Evolutionary conservation across 768 basidiomycete species (phyloP).

Genomic region (button mushroom (Agaricus bisporus)): DNA sequence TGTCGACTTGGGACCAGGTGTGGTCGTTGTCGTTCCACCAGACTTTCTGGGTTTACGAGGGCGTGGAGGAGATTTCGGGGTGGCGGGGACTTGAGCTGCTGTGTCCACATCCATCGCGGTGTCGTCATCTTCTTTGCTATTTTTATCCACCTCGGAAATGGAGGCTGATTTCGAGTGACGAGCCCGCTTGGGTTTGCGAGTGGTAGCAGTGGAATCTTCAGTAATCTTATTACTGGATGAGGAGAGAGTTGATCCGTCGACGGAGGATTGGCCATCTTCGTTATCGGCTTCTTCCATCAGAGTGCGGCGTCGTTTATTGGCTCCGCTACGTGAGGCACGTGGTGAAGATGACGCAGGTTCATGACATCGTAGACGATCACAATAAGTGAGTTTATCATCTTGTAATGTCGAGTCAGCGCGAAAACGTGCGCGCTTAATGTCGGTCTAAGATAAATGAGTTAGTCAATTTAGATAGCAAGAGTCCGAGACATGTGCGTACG

Average conservation of each 20-base stretch:
- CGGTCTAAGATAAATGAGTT: conserved; percentile 39
- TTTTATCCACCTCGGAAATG: neutral
- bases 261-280: conserved; percentile 9
- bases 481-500: conserved; percentile 31
- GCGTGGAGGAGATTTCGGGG: conserved; percentile 10
- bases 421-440: conserved; percentile 71
- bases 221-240: conserved; percentile 7
- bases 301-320: conserved; percentile 22
- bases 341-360: conserved; percentile 26
- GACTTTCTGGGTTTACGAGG: conserved; percentile 9
- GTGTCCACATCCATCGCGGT: conserved; percentile 8
- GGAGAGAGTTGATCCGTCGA: conserved; percentile 1
- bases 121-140: conserved; percentile 3
- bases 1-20: conserved; percentile 4
- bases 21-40: neutral
- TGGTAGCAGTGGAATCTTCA: conserved; percentile 6
- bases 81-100: neutral
- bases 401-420: conserved; percentile 64
- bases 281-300: conserved; percentile 11
- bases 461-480: conserved; percentile 1
- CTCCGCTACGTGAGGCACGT: conserved; percentile 17
- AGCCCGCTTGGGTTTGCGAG: conserved; percentile 1
- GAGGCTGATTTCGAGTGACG: conserved; percentile 8
- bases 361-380: conserved; percentile 49
- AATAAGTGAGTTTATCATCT: conserved; percentile 65